These are phyloP conservation scores for Hyaloperonospora brassicae DNA, from an alignment of 352 stramenopile genomes.

Conservation along the genomic window DNA sequence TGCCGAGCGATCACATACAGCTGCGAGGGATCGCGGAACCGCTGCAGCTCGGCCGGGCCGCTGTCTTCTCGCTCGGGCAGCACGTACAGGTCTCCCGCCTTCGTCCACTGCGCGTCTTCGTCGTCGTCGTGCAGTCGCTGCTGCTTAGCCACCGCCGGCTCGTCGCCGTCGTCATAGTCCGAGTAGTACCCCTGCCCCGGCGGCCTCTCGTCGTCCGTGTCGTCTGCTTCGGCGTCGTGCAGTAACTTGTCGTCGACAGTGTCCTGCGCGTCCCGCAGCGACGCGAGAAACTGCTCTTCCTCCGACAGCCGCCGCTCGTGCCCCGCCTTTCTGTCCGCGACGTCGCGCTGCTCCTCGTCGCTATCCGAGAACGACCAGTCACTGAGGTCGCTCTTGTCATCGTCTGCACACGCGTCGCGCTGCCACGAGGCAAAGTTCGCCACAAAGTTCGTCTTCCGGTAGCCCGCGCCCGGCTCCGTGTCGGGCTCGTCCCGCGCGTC, in stretches of 20 bases:
- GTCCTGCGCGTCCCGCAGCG: slow-evolving; percentile 35
- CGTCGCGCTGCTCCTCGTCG: slow-evolving; percentile 29
- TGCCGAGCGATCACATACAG: slow-evolving; percentile 66
- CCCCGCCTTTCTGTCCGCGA: slow-evolving; percentile 11
- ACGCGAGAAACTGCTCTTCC: slow-evolving; percentile 38
- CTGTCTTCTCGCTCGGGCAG: slow-evolving; percentile 23
- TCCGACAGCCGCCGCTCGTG: slow-evolving; percentile 19
- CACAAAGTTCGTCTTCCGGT: slow-evolving; percentile 57
- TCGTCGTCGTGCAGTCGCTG: slow-evolving; percentile 26
- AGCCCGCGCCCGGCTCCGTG: slow-evolving; percentile 38
- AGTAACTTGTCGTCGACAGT: slow-evolving; percentile 44
- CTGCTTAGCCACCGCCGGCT: slow-evolving; percentile 19
- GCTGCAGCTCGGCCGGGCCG: slow-evolving; percentile 18
- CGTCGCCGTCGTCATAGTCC: slow-evolving; percentile 45
- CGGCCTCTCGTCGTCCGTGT: slow-evolving; percentile 29
- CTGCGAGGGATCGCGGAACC: slow-evolving; percentile 25
- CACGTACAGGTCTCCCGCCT: slow-evolving; percentile 27
- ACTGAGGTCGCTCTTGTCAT: slow-evolving; percentile 41
- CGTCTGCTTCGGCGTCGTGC: slow-evolving; percentile 25
- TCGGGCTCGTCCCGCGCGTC: slow-evolving; percentile 53
- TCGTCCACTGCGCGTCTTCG: slow-evolving; percentile 53
- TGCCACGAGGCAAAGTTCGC: slow-evolving; percentile 44
- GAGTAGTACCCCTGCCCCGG: slow-evolving; percentile 68
- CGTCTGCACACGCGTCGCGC: slow-evolving; percentile 28
- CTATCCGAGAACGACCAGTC: slow-evolving; percentile 65